Percentiles rank a stretch among this genome's conserved stretches.
These are phyloP conservation scores for Cadophora sp. DNA, from an alignment of 2,329 filamentous ascomycete species.

Conservation along the genomic window DNA sequence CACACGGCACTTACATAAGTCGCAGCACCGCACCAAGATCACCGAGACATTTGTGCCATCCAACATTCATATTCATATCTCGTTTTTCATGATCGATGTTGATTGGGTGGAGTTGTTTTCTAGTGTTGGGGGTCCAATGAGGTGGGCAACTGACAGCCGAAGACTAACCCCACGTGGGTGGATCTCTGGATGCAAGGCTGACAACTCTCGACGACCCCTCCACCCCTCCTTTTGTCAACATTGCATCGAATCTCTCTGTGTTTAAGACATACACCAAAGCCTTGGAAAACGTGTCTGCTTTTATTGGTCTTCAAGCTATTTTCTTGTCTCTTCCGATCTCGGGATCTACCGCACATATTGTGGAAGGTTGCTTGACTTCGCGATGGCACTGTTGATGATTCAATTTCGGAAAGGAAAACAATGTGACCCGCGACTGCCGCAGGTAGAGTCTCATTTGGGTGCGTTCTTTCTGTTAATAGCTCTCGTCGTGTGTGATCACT, in stretches of 20 bases:
- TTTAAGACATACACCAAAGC: constrained; percentile 24
- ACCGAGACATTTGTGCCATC: constrained; percentile 6
- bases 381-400: constrained; percentile 17
- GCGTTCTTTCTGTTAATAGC: constrained; percentile 5
- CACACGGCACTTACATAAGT: neutral
- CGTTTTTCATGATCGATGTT: neutral
- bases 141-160: constrained; percentile 8
- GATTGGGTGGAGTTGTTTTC: neutral
- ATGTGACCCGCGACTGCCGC: constrained; percentile 9
- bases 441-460: neutral
- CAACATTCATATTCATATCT: neutral
- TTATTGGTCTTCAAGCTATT: constrained; percentile 26
- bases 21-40: constrained; percentile 8
- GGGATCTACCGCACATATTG: neutral
- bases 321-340: too few species aligned
- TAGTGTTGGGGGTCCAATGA: constrained; percentile 6
- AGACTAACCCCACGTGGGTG: constrained; percentile 9
- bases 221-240: neutral
- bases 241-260: neutral
- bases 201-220: neutral
- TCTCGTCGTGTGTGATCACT: constrained; percentile 3
- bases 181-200: constrained; percentile 18
- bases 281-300: constrained; percentile 35
- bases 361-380: constrained; percentile 12
- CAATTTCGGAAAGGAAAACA: neutral